Evolutionary conservation across 2,329 filamentous ascomycete species (phyloP), one percentile per base, ranked within the genome.

Genomic region (Monosporascus sp.): DNA sequence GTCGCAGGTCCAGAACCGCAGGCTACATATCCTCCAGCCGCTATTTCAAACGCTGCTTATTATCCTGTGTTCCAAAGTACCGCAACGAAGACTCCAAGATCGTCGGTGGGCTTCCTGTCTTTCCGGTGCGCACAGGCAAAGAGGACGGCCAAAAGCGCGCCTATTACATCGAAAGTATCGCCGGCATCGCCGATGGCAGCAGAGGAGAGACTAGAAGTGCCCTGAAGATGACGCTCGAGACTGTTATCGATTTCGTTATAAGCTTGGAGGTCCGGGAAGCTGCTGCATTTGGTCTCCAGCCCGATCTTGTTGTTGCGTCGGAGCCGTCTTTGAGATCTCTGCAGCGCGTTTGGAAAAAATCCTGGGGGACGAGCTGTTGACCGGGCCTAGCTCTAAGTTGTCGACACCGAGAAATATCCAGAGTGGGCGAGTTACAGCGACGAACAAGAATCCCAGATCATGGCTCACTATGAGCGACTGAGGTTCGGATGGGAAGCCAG

Each of bases 301-400:
- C 49, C 5, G 38, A 44, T 44, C 49, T 38, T 17, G n/a, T 36
- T 20, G 38, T 31, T 44, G 37, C n/a, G 24, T 50, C 16, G 49
- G 46, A 27, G 27, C 8, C 27, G 27, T 27, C 27, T 9, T 9
- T 27, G 27, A 27, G 27, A 27, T 27, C 8, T 27, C 27, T 27
- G 27, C 27, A 2, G 27, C 27, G 8, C 27, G 2, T 27, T 27
- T 27, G 27, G 8, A 37, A 22, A 22, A 40, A 51, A 45, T 46
- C 40, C 14, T 45, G 19, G 19, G 49, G 22, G 17, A 38, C 19
- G 41, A 46, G 19, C 49, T 46, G 41, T 7, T 51, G 27, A 51
- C n/a, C 5, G 49, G 49, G 19, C 41, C 40, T 31, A 51, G 31
- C 40, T 51, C 49, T 46, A 51, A 46, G 49, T 51, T 51, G 11